Evolutionary conservation across 2,329 filamentous ascomycete genomes (phyloP), one percentile per base, ranked within the genome.

Genomic region (Zasmidium citrigriseum): DNA sequence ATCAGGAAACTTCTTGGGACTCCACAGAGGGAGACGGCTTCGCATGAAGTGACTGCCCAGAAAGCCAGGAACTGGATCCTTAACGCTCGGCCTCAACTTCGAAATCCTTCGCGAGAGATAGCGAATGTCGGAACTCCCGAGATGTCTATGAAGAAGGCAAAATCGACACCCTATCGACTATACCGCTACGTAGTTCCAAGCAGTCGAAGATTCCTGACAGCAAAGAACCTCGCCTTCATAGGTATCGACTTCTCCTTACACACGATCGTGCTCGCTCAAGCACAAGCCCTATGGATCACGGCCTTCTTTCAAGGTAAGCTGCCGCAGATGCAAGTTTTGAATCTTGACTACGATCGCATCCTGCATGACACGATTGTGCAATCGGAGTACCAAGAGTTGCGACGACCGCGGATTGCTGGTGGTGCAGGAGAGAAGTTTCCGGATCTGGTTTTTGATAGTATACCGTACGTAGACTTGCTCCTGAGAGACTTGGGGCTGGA

Each of bases 281-380:
- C 51, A 1, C 54, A 57, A 51, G 58, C 58, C 1, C 52, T 60
- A 3, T 60, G 58, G 58, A 57, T 60, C 29, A 60, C 44, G 3
- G 54, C 58, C 2, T 60, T 41, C 21, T 57, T 60, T 25, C 4
- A 50, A 16, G 50, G 50, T 16, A 27, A 24, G 9, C n/a, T 57
- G n/a, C 24, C 41, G 25, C 51, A 46, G 21, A 24, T 22, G 16
- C 21, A 34, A 11, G 38, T 12, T 20, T 29, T 21, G 2, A 18
- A 2, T 7, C 21, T 27, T 5, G 44, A 46, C 12, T 20, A 46
- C 16, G 18, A 45, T 18, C 23, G 27, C n/a, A 20, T 54, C n/a
- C 3, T 41, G 20, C 18, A 44, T 5, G 45, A 58, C n/a, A 25
- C 50, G 38, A 41, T 60, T 10, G 18, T 54, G 24, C 50, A 47